Percentiles rank a stretch among this genome's conserved stretches.
Conservation (phyloP, 169 alveolate genomes). For the Babesia bigemina region DNA sequence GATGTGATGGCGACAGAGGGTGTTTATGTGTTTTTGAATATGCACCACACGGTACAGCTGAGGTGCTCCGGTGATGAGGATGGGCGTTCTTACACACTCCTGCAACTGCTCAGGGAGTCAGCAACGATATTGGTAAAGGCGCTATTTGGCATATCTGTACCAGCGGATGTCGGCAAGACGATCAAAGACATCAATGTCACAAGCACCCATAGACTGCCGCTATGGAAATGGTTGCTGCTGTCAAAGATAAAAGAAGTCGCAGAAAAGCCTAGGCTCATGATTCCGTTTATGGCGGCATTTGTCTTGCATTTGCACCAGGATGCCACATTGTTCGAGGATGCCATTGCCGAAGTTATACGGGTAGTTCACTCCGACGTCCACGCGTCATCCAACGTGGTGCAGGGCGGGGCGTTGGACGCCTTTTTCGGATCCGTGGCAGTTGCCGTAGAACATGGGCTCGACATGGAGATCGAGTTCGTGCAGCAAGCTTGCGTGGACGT, state of each 20-base stretch:
- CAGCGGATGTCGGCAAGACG: neutral
- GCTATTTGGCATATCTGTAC: neutral
- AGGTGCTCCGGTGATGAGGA: neutral
- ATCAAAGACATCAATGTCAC: neutral
- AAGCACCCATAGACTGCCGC: neutral
- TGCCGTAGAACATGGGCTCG: conserved; percentile 2
- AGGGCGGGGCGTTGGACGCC: conserved; percentile 44
- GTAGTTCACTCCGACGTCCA: neutral
- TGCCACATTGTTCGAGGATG: neutral
- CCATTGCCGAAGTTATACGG: neutral
- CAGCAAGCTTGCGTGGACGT: conserved; percentile 4
- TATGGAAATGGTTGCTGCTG: conserved; percentile 17
- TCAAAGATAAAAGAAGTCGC: conserved; percentile 6
- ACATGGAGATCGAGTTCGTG: conserved; percentile 4
- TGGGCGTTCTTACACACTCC: neutral
- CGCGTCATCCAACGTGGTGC: conserved; percentile 3
- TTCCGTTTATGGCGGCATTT: conserved; percentile 8
- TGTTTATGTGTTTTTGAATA: conserved; percentile 10
- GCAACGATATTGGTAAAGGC: conserved; percentile 4
- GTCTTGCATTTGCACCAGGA: conserved; percentile 9
- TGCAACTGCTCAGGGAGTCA: neutral
- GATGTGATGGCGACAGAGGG: conserved; percentile 18
- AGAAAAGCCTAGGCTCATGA: conserved; percentile 4
- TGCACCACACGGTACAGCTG: conserved; percentile 27
- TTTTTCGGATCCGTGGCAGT: conserved; percentile 34